Percentiles rank a stretch among this genome's conserved stretches.
These are phyloP conservation scores for Thermomyces lanuginosus DNA, from an alignment of 2,329 filamentous ascomycete genomes.

Conservation along the genomic window DNA sequence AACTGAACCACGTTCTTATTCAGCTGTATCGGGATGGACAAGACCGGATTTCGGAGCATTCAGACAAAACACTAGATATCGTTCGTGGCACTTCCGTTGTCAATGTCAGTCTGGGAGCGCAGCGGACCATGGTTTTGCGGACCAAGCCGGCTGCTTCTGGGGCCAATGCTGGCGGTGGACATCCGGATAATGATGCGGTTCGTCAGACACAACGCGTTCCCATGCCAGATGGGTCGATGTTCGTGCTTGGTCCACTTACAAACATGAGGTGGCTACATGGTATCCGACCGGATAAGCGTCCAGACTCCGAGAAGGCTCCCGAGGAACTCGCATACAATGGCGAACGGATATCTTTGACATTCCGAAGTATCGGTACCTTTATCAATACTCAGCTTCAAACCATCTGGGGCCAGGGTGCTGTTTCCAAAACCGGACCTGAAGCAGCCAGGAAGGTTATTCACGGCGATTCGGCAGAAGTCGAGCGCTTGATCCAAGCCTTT, in stretches of 20 bases:
- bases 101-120: constrained; percentile 84
- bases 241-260: constrained; percentile 61
- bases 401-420: constrained; percentile 90
- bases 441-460: constrained; percentile 51
- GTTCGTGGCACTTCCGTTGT: constrained; percentile 65
- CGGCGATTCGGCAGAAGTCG: constrained; percentile 48
- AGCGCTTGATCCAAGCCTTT: constrained; percentile 58
- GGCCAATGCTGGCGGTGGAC: constrained; percentile 5
- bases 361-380: constrained; percentile 77
- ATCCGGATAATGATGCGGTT: constrained; percentile 16
- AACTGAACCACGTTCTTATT: constrained; percentile 79
- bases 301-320: constrained; percentile 46
- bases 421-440: constrained; percentile 45
- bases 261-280: constrained; percentile 82
- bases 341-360: constrained; percentile 79
- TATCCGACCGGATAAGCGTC: constrained; percentile 76
- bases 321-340: constrained; percentile 58
- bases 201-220: constrained; percentile 50
- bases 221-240: constrained; percentile 79
- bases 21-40: constrained; percentile 79
- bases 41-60: constrained; percentile 92
- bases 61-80: constrained; percentile 92
- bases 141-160: constrained; percentile 40
- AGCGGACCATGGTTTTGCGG: constrained; percentile 76
- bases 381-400: constrained; percentile 44